Conservation (phyloP, 495 filamentous ascomycete genomes). For the Bombardia bombarda region DNA sequence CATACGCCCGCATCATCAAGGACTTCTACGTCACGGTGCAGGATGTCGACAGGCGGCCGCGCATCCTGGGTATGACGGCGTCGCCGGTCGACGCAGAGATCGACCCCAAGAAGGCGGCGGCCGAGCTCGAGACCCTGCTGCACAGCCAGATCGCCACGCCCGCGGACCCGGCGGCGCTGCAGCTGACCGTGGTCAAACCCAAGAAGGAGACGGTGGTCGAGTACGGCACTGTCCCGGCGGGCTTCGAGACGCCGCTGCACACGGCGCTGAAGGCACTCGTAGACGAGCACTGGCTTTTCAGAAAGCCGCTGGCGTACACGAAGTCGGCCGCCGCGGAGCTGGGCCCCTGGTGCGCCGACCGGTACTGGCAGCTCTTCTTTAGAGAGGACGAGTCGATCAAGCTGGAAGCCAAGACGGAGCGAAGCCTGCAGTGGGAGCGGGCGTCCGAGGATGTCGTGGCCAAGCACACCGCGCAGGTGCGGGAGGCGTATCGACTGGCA, state of each 20-base stretch:
- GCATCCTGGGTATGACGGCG: conserved; percentile 94
- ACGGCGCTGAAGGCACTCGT: conserved; percentile 46
- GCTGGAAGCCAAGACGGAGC: conserved; percentile 49
- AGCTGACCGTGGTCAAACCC: conserved; percentile 51
- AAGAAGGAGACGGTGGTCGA: conserved; percentile 47
- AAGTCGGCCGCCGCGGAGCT: conserved; percentile 57
- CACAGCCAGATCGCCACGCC: conserved; percentile 79
- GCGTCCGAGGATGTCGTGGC: conserved; percentile 36
- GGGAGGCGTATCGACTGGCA: conserved; percentile 52
- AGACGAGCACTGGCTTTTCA: conserved; percentile 49
- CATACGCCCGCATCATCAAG: conserved; percentile 86
- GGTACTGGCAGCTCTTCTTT: conserved; percentile 67
- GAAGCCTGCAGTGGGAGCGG: conserved; percentile 23
- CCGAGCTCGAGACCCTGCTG: conserved; percentile 69
- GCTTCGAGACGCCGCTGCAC: conserved; percentile 59
- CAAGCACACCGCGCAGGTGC: conserved; percentile 44
- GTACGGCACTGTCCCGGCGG: conserved; percentile 44
- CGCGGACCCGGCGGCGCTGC: conserved; percentile 53
- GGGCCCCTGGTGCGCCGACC: conserved; percentile 82
- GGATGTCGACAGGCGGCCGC: conserved; percentile 48
- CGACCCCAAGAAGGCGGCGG: conserved; percentile 62
- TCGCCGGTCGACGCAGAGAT: conserved; percentile 85
- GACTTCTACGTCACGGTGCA: conserved; percentile 59
- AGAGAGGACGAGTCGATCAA: conserved; percentile 55
- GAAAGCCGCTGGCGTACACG: conserved; percentile 50